Base-by-base conservation (phyloP, 192 early-diverging fungal species). In the Coemansia asiatica region DNA sequence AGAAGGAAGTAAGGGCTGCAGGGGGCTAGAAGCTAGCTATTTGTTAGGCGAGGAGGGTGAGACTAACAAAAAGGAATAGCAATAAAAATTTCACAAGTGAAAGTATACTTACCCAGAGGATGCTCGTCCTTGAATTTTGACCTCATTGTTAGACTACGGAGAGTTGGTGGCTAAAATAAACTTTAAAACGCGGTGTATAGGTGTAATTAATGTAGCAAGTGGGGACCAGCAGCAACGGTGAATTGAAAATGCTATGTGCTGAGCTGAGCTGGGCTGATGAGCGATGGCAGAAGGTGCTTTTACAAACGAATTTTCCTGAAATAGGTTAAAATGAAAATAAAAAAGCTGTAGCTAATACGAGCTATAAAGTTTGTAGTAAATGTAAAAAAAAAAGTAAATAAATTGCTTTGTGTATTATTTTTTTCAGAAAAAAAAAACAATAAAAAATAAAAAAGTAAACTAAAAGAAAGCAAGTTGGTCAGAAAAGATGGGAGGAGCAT, bases 81-180 rank as follows among this genome's bases (percentile, higher is more conserved):
- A n/a, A n/a, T n/a, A n/a, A n/a, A n/a, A n/a, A n/a, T n/a, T n/a
- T n/a, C n/a, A n/a, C n/a, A n/a, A n/a, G n/a, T n/a, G 6, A 40
- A 31, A 35, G 40, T 12, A 50, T 31, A 49, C 89, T 68, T 88
- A 94, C 93, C 93, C 74, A 94, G 94, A 29, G 90, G 88, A 70
- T 98, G 94, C 71, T 98, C 96, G 81, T 95, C 93, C 86, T 98
- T 95, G 73, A 97, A 97, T 79, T 95, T 90, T 62, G 93, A 94
- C 69, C 88, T 85, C 85, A 91, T 89, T 68, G 76, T 85, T 21
- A 44, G 48, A 35, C 40, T 55, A 40, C 4, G 21, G 36, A 33
- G 27, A 60, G 61, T 21, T 48, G 21, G 1, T 36, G 21, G 50
- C n/a, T n/a, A n/a, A 51, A 51, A 23, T n/a, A 51, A 9, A 7